Base-by-base conservation (phyloP, 495 filamentous ascomycete species). In the Xylaria longipes region DNA sequence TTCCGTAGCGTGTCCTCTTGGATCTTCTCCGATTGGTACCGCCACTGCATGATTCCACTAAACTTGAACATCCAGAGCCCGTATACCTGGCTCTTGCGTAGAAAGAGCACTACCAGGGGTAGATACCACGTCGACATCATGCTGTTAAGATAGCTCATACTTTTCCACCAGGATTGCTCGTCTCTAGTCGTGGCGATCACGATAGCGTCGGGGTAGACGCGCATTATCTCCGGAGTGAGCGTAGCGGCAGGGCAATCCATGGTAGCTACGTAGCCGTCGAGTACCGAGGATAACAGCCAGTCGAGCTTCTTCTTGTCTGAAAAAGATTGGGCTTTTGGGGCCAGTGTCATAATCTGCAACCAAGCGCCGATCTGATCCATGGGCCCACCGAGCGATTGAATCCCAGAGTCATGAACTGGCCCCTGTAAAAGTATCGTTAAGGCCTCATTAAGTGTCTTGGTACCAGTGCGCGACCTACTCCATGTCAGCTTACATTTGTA, bases 261-360 rank as follows among this genome's bases (percentile, higher is more conserved):
- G 50, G 73, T 77, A 60, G 76, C 81, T 58, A 80, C 80, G 66
- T 81, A 82, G 68, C 81, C 81, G 56, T 77, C 77, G 25, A 80
- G 75, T 27, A 75, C 68, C 6, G 78, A 73, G 37, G 75, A 70
- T 31, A 82, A 67, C 45, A 78, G 75, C 75, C 77, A 78, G 72
- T 77, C 75, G 64, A 78, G 75, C 57, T 78, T 78, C 43, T 77
- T 78, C 73, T 78, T 69, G 33, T 77, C 77, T 0, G 77, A 73
- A 43, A 78, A 78, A 31, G 73, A 75, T 33, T 68, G 63, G 17
- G 69, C 73, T 61, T 75, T 75, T n/a, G 76, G 77, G 3, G 77
- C 77, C n/a, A 78, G 73, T 50, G 76, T 70, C 77, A 78, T 77
- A 27, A 78, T 77, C 35, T 77, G 71, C 45, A 78, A 72, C 77